Evolutionary conservation across 371 early-diverging fungal genomes (phyloP), one percentile per base, ranked within the genome.

Genomic region (Saksenaea oblongispora): DNA sequence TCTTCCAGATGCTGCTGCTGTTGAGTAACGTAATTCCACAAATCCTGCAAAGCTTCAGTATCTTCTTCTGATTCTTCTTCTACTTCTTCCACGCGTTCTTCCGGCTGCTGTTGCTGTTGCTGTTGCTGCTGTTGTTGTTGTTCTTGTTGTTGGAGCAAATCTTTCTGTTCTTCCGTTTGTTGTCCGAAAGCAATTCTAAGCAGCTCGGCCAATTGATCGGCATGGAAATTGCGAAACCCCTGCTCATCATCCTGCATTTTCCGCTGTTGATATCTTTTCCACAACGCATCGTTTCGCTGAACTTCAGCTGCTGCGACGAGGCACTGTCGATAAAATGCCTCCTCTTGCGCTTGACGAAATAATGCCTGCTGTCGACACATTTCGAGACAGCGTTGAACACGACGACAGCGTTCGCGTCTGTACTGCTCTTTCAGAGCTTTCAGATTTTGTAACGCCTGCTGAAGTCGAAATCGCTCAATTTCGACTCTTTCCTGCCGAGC

Each of bases 361-460:
- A 41, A 41, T 41, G 42, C 42, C 18, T 62, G 63, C n/a, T 55
- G 58, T 17, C 59, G 70, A 39, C 61, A 59, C 15, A 37, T 56
- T 8, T 58, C 55, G 47, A 69, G 39, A 54, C 31, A 62, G 9
- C 59, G 62, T 26, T 69, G 64, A 27, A 69, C 54, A 18, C 51
- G 65, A 41, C 44, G 39, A 11, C 65, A 65, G 2, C 70, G 65
- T 54, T 62, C 59, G 13, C 70, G 65, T 14, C 70, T 64, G 36
- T 69, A 69, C 31, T 58, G 39, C 18, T 59, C 56, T 53, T 64
- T 64, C 31, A 69, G 56, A 34, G 36, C 18, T 13, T 62, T 61
- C 2, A 65, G 64, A 34, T 65, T 62, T 11, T 62, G 37, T 54
- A 69, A 22, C 5, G 42, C 42, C 18, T 41, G 42, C 14, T 41